These are phyloP conservation scores for Colletotrichum simmondsii DNA, from an alignment of 2,329 filamentous ascomycete species.

Conservation along the genomic window DNA sequence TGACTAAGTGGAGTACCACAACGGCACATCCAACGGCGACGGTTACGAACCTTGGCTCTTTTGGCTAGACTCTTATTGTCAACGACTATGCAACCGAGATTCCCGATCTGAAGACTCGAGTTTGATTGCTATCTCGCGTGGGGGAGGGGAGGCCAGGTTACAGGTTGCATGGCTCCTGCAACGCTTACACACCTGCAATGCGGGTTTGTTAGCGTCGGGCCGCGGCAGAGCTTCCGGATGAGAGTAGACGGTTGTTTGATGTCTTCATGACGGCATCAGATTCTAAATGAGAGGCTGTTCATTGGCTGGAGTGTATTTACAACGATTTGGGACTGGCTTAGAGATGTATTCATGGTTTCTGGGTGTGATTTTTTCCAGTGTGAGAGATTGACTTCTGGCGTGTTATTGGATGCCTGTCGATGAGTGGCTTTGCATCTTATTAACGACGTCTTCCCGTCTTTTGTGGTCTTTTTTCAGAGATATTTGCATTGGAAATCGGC, in stretches of 20 bases:
- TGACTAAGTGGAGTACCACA: neutral
- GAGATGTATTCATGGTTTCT: neutral
- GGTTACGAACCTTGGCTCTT: neutral
- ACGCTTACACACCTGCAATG: neutral
- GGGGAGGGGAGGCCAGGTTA: too few species aligned
- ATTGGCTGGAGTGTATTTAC: neutral
- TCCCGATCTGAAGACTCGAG: neutral
- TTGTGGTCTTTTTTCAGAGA: too few species aligned
- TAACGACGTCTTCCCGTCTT: neutral
- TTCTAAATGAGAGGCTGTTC: neutral
- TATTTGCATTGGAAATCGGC: too few species aligned
- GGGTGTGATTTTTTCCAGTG: neutral
- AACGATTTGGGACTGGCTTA: too few species aligned
- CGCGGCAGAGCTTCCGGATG: neutral
- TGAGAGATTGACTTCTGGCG: neutral
- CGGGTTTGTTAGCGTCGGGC: neutral
- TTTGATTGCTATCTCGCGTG: neutral
- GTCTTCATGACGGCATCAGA: constrained; percentile 7
- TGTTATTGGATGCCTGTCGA: neutral
- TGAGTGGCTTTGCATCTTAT: neutral
- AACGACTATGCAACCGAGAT: neutral
- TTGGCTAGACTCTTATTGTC: neutral
- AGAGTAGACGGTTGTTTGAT: neutral
- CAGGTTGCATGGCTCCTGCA: neutral
- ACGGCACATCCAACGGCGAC: neutral